Evolutionary conservation across 2,329 filamentous ascomycete species (phyloP).

Genomic region (Talaromyces amestolkiae): DNA sequence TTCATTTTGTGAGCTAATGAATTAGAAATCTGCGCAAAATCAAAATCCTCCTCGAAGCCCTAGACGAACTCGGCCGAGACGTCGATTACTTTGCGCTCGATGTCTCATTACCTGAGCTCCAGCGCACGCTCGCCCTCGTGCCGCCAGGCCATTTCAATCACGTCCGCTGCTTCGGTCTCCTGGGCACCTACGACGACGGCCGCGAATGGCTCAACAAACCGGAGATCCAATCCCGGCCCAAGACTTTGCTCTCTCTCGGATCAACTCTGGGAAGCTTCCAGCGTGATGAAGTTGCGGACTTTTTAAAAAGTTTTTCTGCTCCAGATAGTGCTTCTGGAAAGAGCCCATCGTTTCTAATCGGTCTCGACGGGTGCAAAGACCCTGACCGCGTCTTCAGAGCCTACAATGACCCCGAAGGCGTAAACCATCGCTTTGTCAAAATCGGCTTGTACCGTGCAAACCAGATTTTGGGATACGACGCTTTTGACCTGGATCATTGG

Average conservation of each 20-base stretch:
- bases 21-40: conserved; percentile 67
- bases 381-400: conserved; percentile 73
- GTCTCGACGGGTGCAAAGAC: conserved; percentile 46
- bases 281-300: background rate
- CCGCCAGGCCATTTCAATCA: conserved; percentile 62
- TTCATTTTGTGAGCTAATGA: background rate
- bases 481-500: conserved; percentile 71
- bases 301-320: background rate
- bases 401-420: conserved; percentile 48
- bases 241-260: background rate
- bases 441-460: conserved; percentile 52
- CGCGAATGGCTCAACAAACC: conserved; percentile 71
- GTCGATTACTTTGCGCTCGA: conserved; percentile 87
- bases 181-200: conserved; percentile 85
- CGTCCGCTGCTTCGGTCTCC: conserved; percentile 72
- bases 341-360: background rate
- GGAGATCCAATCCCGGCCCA: conserved; percentile 40
- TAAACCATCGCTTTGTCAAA: background rate
- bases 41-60: conserved; percentile 70
- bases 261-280: background rate
- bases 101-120: conserved; percentile 70
- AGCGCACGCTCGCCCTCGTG: conserved; percentile 67
- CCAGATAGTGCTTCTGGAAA: background rate
- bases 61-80: conserved; percentile 68
- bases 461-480: conserved; percentile 62